Evolutionary conservation across 2,329 filamentous ascomycete species (phyloP), one percentile per base, ranked within the genome.

Genomic region (Metarhizium brunneum): DNA sequence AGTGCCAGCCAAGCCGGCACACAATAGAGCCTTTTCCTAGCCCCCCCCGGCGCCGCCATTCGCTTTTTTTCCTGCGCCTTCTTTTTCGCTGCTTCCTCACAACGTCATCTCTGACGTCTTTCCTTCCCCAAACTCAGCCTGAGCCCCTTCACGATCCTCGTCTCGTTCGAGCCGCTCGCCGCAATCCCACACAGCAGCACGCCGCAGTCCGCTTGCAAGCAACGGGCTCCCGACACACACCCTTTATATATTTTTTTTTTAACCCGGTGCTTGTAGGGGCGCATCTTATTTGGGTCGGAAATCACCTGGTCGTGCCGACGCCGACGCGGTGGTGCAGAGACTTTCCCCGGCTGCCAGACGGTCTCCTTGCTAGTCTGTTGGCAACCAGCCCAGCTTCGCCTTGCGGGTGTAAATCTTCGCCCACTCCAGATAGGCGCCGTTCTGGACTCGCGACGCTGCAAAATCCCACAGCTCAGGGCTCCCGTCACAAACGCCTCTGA

Each of bases 51-150:
- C 65, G 64, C 65, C 60, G 63, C 66, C 67, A 64, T 62, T 66
- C 59, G 58, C 57, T 58, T 56, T 59, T 60, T 64, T 67, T 55
- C 62, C 63, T 66, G 63, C 68, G 67, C 66, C 66, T 64, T 69
- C 67, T 66, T 66, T 69, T 70, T 63, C 65, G 64, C 67, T 65
- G 50, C 45, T 54, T 59, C 55, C 50, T 60, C 67, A 68, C 71
- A 74, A 74, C 72, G 72, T 74, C 72, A 74, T 74, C 72, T 74
- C 72, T 74, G 72, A 74, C 72, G 72, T 74, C 72, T 74, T 74
- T 66, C 64, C 60, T 64, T 66, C 62, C 59, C 56, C 63, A 66
- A 67, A 65, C 65, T 68, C 64, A 66, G 65, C 64, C 63, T 69
- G 59, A 66, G 65, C 64, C 64, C 69, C 43, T 68, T 67, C 66